A percentile compares a stretch with the other conserved stretches of the same genome.
Conservation (phyloP, 352 stramenopile species). For the Phytopythium cucurbitacearum region DNA sequence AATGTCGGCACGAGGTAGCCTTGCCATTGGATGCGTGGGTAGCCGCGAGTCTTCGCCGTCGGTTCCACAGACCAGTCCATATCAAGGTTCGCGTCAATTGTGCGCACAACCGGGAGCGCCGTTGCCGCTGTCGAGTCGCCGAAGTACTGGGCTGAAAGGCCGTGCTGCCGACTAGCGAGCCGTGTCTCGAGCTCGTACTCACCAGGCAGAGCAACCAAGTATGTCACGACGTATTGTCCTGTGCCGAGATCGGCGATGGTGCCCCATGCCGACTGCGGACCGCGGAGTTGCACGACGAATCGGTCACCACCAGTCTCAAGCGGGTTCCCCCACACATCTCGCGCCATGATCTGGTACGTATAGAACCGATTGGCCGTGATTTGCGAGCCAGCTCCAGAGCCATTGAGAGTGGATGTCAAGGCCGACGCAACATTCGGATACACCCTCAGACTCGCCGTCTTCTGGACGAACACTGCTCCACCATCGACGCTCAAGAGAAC, state of each 20-base stretch:
- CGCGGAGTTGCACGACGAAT: constrained; percentile 27
- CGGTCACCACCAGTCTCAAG: constrained; percentile 30
- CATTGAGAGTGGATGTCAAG: constrained; percentile 25
- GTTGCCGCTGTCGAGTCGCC: constrained; percentile 11
- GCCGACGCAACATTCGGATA: constrained; percentile 25
- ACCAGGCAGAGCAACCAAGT: constrained; percentile 21
- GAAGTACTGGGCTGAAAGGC: constrained; percentile 38
- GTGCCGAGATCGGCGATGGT: constrained; percentile 30
- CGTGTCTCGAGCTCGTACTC: constrained; percentile 45
- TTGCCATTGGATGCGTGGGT: constrained; percentile 36
- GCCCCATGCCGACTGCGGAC: constrained; percentile 19
- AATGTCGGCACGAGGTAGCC: constrained; percentile 39
- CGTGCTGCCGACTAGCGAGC: constrained; percentile 20
- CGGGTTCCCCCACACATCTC: constrained; percentile 40
- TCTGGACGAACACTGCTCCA: constrained; percentile 19
- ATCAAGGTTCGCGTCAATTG: constrained; percentile 26
- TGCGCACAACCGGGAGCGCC: constrained; percentile 13
- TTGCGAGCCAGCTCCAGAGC: constrained; percentile 21
- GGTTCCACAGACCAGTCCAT: constrained; percentile 38
- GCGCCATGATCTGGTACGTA: constrained; percentile 30
- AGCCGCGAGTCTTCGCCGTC: constrained; percentile 28
- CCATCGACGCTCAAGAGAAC: constrained; percentile 29
- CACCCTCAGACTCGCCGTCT: constrained; percentile 21
- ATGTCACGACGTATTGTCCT: constrained; percentile 38
- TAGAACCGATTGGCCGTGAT: constrained; percentile 16